A percentile compares a stretch with the other conserved stretches of the same genome.
phyloP scores from a whole-genome alignment of 768 basidiomycete genomes.

The Tylopilus intermedius region DNA sequence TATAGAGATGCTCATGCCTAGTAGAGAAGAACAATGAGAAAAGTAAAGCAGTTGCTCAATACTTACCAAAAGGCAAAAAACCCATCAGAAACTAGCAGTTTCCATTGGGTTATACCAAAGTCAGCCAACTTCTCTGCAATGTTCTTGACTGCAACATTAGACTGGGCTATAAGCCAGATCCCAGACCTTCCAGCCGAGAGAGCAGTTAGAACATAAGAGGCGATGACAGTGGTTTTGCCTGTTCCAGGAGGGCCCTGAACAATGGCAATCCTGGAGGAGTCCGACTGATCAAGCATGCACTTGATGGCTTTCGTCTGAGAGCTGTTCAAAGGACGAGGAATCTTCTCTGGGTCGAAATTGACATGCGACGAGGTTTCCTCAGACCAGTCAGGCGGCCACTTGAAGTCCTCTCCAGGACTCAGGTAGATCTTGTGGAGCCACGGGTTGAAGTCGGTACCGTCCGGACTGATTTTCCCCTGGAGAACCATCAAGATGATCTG shows the following conservation, averaged over 20 bases:
- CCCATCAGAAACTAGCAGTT: conserved; percentile 63
- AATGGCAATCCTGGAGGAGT: conserved; percentile 33
- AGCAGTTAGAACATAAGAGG: conserved; percentile 51
- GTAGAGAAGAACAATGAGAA: neutral
- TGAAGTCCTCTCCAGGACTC: conserved; percentile 22
- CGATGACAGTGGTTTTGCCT: conserved; percentile 72
- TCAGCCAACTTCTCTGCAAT: conserved; percentile 75
- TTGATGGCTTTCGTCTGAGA: conserved; percentile 37
- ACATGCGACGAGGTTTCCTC: conserved; percentile 16
- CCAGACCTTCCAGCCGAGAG: conserved; percentile 38
- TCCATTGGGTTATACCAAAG: conserved; percentile 52
- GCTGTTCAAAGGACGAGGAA: conserved; percentile 32
- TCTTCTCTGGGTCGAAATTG: conserved; percentile 10
- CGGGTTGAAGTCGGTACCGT: conserved; percentile 29
- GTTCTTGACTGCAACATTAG: conserved; percentile 86
- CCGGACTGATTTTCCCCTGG: conserved; percentile 29
- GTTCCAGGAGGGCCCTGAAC: conserved; percentile 59
- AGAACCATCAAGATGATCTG: conserved; percentile 30
- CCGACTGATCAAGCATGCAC: conserved; percentile 35
- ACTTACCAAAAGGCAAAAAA: conserved; percentile 65
- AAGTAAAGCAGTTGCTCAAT: neutral
- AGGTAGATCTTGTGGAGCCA: conserved; percentile 37
- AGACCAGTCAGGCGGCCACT: conserved; percentile 36
- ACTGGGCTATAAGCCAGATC: conserved; percentile 80
- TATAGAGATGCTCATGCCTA: conserved; percentile 82